Evolutionary conservation across 2,329 filamentous ascomycete genomes (phyloP), one percentile per base, ranked within the genome.

Genomic region (Lachnellula cervina): DNA sequence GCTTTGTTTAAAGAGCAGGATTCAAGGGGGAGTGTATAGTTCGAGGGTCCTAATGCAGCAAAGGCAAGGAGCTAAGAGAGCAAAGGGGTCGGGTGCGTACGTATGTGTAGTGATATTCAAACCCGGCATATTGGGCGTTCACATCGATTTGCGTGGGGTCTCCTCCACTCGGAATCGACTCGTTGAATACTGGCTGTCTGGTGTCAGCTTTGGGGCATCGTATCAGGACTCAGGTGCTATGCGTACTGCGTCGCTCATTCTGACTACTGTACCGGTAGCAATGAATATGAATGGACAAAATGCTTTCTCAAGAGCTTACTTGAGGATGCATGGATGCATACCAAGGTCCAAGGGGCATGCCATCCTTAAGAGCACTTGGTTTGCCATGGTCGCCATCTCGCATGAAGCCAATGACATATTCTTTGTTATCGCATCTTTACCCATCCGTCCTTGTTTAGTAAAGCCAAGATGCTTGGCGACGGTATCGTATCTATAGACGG

Each of bases 81-180:
- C 9, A 32, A 32, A 13, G 28, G 28, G 28, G 8, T 32, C 9
- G 9, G 28, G 4, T 32, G 4, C 28, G 28, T 48, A 83, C 74
- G 64, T 84, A 87, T 40, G 77, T 76, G 68, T 85, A 84, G 65
- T 86, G 77, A 70, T 76, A 84, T 66, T 86, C 82, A 54, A 77
- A 71, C 7, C 82, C 82, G 23, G 69, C 69, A 66, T 82, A 86
- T 63, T 82, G 81, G 11, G 76, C 70, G 62, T 86, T 68, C 8
- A 68, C 64, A 65, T 84, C 76, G 13, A 80, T 73, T 35, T 73
- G 65, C 9, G 77, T 66, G 2, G 79, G 75, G 62, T 84, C 73
- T 53, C 82, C 81, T 37, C 82, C 81, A 59, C 76, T 76, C 19
- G 81, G 80, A 52, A 61, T 56, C 19, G 66, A 63, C 5, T 56